Evolutionary conservation across 2,329 filamentous ascomycete species (phyloP).

Genomic region (Talaromyces amestolkiae): DNA sequence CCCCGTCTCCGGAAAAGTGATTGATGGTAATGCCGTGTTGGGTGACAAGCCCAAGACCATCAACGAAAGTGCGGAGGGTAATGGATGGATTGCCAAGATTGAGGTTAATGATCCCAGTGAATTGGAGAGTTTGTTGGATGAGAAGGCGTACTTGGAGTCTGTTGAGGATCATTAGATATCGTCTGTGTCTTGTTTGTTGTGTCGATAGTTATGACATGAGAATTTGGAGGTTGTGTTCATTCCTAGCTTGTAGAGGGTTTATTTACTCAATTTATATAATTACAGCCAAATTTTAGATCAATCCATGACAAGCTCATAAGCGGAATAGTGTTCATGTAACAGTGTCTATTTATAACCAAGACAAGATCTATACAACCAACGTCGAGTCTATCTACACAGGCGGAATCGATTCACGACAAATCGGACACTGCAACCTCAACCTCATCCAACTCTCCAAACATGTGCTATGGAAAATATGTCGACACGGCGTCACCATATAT

Average conservation of each 20-base stretch:
- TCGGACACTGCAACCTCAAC: constrained; percentile 88
- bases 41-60: constrained; percentile 84
- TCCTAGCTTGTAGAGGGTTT: not conserved
- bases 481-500: constrained; percentile 97
- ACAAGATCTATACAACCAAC: not conserved
- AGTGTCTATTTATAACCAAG: not conserved
- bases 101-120: constrained; percentile 69
- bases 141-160: constrained; percentile 67
- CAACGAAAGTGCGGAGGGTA: constrained; percentile 85
- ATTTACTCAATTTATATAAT: not conserved
- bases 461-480: constrained; percentile 89
- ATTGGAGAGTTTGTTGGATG: constrained; percentile 73
- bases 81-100: constrained; percentile 92
- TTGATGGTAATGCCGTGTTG: constrained; percentile 69
- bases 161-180: constrained; percentile 58
- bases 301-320: not conserved
- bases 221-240: constrained; percentile 15
- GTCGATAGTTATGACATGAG: constrained; percentile 25
- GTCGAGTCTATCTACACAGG: constrained; percentile 59
- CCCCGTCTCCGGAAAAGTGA: constrained; percentile 74
- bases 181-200: not conserved
- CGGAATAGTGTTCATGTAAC: not conserved
- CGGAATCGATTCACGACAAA: constrained; percentile 85
- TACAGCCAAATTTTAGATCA: not conserved
- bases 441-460: constrained; percentile 97